Base-by-base conservation (phyloP, 148 eudicot species). In the Amaranthus cruentus region DNA sequence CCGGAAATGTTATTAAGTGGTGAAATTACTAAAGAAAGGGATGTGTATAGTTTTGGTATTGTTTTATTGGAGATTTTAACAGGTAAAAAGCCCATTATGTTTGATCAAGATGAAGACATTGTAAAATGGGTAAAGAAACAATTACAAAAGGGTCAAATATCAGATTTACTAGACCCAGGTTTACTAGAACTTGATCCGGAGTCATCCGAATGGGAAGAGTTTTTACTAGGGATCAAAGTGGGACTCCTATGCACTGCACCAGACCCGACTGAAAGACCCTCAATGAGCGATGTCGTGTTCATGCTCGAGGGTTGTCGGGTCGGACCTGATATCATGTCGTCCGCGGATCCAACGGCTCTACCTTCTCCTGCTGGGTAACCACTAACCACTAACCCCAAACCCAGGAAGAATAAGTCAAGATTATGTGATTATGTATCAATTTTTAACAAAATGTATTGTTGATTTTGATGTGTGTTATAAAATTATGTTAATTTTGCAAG, bases 141-240 rank as follows among this genome's bases (percentile, higher is more conserved):
- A 59, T 55, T 90, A 21, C 92, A 90, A 76, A 83, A 74, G 58
- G 96, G 96, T 58, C 92, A 88, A 75, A 81, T 90, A 42, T 78
- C 87, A 11, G 96, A 90, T 57, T 62, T 90, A 49, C 82, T 90
- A 21, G 96, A 90, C 69, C 96, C 92, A n/a, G 90, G 96, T 12
- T 77, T 88, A 69, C 84, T 90, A 2, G 96, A 90, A 77, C 86
- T 90, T 9, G 92, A 90, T 71, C 92, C 96, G 0, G 96, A 90
- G 68, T 90, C 96, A 44, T 86, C 96, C 1, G 96, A 90, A 56
- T 90, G 96, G 91, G 96, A 90, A 50, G 96, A 90, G 78, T 90
- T 88, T 66, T 77, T 90, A 82, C 75, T 90, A 11, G 96, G 92
- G 42, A 77, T 90, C 58, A 90, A 90, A 84, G 96, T 88, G 0